Conservation (phyloP, 805 yeast species). For the Saccharomycopsis oosterbeekiorum region DNA sequence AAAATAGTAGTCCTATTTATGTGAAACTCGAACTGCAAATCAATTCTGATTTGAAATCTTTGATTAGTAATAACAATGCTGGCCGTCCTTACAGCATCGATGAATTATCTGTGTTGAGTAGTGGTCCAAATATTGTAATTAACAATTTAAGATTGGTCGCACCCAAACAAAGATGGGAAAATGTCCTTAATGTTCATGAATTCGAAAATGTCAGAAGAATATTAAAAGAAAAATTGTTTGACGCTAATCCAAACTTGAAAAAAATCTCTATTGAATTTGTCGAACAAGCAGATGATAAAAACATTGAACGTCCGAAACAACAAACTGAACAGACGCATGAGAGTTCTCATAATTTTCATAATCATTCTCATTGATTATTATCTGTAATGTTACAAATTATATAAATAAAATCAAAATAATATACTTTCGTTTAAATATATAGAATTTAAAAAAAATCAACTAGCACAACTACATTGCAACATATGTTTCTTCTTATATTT, state of each 20-base stretch:
- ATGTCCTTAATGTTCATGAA: slow-evolving; percentile 32
- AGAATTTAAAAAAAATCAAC: neutral
- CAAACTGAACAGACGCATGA: neutral
- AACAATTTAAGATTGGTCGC: slow-evolving; percentile 28
- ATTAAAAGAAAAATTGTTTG: slow-evolving; percentile 14
- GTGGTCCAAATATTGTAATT: slow-evolving; percentile 49
- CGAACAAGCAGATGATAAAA: slow-evolving; percentile 7
- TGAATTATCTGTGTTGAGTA: slow-evolving; percentile 38
- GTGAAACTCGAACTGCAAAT: slow-evolving; percentile 32
- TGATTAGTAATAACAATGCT: slow-evolving; percentile 34
- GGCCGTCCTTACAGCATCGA: slow-evolving; percentile 30
- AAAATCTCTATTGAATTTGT: slow-evolving; percentile 18
- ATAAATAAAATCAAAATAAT: neutral
- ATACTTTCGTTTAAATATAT: neutral
- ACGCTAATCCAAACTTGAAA: slow-evolving; percentile 13
- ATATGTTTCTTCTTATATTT: slow-evolving; percentile 3
- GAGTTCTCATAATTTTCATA: neutral
- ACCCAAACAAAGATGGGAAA: slow-evolving; percentile 38
- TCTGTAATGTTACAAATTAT: neutral
- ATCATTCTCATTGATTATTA: neutral
- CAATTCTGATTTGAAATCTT: slow-evolving; percentile 25
- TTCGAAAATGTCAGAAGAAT: slow-evolving; percentile 30
- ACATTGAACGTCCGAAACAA: neutral
- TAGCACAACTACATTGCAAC: slow-evolving; percentile 13
- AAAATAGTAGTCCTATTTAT: slow-evolving; percentile 41